phyloP scores from a whole-genome alignment of 176 grass and related monocot genomes.

The Tillandsia leiboldiana region DNA sequence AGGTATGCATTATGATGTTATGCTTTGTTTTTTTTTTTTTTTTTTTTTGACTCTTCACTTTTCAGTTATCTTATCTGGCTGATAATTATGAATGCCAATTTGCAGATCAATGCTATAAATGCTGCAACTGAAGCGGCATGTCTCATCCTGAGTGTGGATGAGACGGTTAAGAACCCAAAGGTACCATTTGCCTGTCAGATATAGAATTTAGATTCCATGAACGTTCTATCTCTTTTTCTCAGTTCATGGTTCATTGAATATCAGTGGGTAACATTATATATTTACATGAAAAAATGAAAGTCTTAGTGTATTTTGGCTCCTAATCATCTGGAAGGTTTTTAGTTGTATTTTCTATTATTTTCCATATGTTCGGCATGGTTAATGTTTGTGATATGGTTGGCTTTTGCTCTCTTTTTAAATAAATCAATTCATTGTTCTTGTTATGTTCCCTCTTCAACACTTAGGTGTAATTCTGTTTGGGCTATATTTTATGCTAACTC shows the following conservation, averaged over 20 bases:
- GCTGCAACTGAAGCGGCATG: conserved; percentile 77
- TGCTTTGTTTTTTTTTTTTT: conserved; percentile 5
- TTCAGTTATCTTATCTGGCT: neutral
- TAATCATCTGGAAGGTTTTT: too few species aligned
- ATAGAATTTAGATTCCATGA: neutral
- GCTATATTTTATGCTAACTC: conserved; percentile 2
- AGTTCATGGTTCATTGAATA: neutral
- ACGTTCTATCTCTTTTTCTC: neutral
- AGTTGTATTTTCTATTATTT: too few species aligned
- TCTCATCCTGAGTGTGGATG: conserved; percentile 85
- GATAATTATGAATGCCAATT: conserved; percentile 3
- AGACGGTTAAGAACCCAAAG: conserved; percentile 98
- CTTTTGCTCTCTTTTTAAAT: too few species aligned
- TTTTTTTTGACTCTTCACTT: neutral
- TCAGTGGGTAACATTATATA: too few species aligned
- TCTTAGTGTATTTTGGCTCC: too few species aligned
- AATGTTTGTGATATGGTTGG: too few species aligned
- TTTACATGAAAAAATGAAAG: too few species aligned
- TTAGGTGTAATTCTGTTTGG: conserved; percentile 2
- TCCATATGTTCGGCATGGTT: too few species aligned
- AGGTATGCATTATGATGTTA: conserved; percentile 42
- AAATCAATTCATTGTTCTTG: neutral
- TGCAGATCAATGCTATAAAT: conserved; percentile 98
- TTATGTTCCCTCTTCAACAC: neutral
- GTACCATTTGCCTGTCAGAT: conserved; percentile 26